Evolutionary conservation across 768 basidiomycete species (phyloP).

Genomic region (Lactifluus subvellereus): DNA sequence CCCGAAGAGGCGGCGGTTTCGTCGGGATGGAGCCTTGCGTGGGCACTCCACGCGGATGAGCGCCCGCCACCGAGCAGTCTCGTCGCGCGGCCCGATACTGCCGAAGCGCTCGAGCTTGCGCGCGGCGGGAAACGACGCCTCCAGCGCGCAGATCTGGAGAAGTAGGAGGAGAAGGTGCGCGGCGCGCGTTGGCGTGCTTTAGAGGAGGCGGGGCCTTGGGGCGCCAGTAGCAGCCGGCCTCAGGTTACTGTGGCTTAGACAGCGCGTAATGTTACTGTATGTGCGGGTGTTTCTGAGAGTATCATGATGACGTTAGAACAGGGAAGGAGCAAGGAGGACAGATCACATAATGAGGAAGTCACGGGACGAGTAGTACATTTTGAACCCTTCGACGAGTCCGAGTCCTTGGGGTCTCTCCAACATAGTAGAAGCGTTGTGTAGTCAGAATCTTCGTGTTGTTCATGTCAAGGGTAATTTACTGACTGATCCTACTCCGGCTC

Average conservation of each 20-base stretch:
- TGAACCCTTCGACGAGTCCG: too few species aligned
- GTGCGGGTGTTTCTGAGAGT: not conserved
- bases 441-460: too few species aligned
- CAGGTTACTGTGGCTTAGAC: not conserved
- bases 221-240: not conserved
- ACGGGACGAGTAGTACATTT: too few species aligned
- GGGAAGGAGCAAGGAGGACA: too few species aligned
- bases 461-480: too few species aligned
- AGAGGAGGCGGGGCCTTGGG: not conserved
- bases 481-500: too few species aligned
- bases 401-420: too few species aligned
- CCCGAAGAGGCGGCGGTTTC: slow-evolving; percentile 25
- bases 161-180: not conserved
- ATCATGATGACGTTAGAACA: too few species aligned
- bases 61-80: slow-evolving; percentile 89
- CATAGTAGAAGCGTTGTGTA: too few species aligned
- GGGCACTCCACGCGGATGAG: slow-evolving; percentile 71
- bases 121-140: slow-evolving; percentile 53
- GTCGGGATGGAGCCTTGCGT: slow-evolving; percentile 72
- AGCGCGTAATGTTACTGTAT: not conserved
- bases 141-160: not conserved
- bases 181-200: not conserved
- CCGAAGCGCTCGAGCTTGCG: slow-evolving; percentile 65
- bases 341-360: too few species aligned
- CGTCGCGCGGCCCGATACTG: slow-evolving; percentile 77